Evolutionary conservation across 2,329 filamentous ascomycete species (phyloP).

Genomic region (Penicillium italicum): DNA sequence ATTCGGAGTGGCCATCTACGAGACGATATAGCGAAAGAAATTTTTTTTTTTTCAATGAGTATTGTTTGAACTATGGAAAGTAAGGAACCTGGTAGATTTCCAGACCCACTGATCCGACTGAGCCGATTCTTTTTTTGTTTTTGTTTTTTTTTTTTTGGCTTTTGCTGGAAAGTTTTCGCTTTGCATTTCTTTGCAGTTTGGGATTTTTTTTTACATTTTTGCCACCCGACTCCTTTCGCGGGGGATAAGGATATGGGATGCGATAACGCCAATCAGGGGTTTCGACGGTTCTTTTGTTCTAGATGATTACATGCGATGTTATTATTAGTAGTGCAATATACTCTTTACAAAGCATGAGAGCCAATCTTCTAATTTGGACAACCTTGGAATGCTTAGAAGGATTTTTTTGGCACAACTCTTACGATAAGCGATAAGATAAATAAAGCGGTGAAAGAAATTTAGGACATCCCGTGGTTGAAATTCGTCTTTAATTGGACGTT

Average conservation of each 20-base stretch:
- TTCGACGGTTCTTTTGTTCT: background rate
- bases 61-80: background rate
- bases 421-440: conserved; percentile 11
- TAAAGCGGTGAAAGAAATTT: conserved; percentile 6
- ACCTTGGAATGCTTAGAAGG: background rate
- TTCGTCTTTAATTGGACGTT: background rate
- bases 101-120: background rate
- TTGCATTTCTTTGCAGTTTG: background rate
- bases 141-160: background rate
- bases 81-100: background rate
- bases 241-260: conserved; percentile 1
- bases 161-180: background rate
- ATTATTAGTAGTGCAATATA: background rate
- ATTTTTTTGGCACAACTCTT: background rate
- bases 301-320: background rate
- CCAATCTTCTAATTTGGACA: background rate
- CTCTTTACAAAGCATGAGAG: background rate
- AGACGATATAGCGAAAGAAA: background rate
- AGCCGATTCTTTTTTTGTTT: background rate
- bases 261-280: background rate
- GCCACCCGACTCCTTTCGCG: conserved; percentile 7
- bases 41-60: background rate
- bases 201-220: background rate
- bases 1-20: background rate
- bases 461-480: background rate